Evolutionary conservation across 441 rosid genomes (phyloP).

Genomic region (Codiaeum variegatum): DNA sequence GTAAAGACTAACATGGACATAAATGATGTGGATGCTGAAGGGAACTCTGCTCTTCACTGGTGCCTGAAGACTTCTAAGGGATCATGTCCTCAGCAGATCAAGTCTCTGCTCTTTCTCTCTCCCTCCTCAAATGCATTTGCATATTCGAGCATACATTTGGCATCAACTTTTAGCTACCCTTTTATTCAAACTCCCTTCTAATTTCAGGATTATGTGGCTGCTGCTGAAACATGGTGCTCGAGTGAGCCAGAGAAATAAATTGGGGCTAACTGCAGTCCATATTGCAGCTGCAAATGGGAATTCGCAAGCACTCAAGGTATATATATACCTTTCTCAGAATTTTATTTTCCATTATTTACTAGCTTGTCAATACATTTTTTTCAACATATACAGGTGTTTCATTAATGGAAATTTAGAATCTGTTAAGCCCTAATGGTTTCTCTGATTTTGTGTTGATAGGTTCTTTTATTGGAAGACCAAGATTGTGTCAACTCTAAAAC

Average conservation of each 20-base stretch:
- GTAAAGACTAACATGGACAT: conserved; percentile 52
- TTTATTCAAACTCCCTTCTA: conserved; percentile 14
- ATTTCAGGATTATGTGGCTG: conserved; percentile 57
- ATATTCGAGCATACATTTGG: not conserved
- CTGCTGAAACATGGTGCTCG: conserved; percentile 63
- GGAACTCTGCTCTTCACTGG: conserved; percentile 74
- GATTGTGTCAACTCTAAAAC: conserved; percentile 51
- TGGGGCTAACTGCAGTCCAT: conserved; percentile 71
- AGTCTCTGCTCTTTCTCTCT: conserved; percentile 23
- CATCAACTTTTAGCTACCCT: not conserved
- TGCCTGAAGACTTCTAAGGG: conserved; percentile 53
- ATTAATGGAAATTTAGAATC: not conserved
- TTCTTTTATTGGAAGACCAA: conserved; percentile 50
- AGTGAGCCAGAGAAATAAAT: conserved; percentile 54
- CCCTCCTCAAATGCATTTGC: not conserved
- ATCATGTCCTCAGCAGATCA: conserved; percentile 53
- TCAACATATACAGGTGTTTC: not conserved
- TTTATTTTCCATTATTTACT: conserved; percentile 7
- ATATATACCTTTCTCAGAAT: conserved; percentile 6
- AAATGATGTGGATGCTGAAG: conserved; percentile 66
- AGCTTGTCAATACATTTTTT: not conserved
- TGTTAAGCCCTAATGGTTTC: conserved; percentile 8
- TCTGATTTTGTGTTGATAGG: conserved; percentile 35
- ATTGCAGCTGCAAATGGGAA: conserved; percentile 79
- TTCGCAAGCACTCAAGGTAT: conserved; percentile 66